Base-by-base conservation (phyloP, 768 basidiomycete species). In the Lentinula lateritia region DNA sequence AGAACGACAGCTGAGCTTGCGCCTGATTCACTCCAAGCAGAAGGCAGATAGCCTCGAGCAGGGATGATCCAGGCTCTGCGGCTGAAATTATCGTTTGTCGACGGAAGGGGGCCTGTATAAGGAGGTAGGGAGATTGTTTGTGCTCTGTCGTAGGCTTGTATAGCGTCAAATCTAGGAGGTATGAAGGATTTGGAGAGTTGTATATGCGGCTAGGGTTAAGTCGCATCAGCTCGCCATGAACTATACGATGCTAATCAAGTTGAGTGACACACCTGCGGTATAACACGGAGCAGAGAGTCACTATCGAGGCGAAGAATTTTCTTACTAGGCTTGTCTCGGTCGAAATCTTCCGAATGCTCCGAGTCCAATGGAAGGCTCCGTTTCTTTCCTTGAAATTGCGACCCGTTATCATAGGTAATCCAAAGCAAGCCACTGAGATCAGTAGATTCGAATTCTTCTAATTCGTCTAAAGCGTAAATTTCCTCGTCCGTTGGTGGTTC, bases 11-110 rank as follows among this genome's bases (percentile, higher is more conserved):
- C 55, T 7, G 55, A 56, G 39, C 39, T 56, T 6, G 55, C 55
- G 41, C 55, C 55, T 28, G 41, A n/a, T 32, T 56, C 39, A 15
- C 7, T 56, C 55, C 55, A 56, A 34, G 39, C 5, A 12, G 41
- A 32, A 13, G 55, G 55, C 5, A 56, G 28, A 12, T 10, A 43
- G 2, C 55, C 55, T 13, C 55, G 55, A 39, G 23, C 41, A 8
- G 55, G 55, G 28, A 56, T 43, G 15, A 56, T 56, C 55, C 55
- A 56, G 23, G 55, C 55, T 42, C 38, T 20, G 41, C 55, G 55
- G 20, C 18, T 20, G 38, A 42, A 56, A 23, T 43, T 16, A 15
- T 56, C 39, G 16, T 20, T 48, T 48, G 46, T 18, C 3, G 20
- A 48, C 18, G 18, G 35, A n/a, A 28, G 38, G 32, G 12, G 18